Conservation (phyloP, 2,329 filamentous ascomycete genomes). For the Periconia digitata region DNA sequence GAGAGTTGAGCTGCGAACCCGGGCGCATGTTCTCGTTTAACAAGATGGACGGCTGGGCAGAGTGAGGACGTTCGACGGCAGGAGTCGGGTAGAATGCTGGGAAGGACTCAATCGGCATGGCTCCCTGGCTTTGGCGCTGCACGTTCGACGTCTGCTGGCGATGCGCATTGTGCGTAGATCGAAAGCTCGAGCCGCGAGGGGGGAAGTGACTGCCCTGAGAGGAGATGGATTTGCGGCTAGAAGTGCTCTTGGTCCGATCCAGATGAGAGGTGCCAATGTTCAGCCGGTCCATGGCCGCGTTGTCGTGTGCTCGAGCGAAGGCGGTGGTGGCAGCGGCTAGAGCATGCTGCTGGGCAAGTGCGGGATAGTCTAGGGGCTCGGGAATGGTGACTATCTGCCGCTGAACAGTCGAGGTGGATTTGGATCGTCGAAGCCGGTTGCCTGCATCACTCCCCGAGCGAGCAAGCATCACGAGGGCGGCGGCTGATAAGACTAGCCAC, state of each 20-base stretch:
- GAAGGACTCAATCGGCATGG: conserved; percentile 21
- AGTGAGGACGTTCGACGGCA: conserved; percentile 13
- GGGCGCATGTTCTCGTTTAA: conserved; percentile 29
- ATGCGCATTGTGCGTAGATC: conserved; percentile 22
- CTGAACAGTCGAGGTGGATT: conserved; percentile 34
- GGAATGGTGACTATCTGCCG: conserved; percentile 17
- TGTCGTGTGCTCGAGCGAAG: conserved; percentile 34
- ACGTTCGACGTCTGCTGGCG: conserved; percentile 8
- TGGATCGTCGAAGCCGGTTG: conserved; percentile 40
- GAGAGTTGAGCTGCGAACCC: conserved; percentile 24
- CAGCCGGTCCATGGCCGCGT: conserved; percentile 16
- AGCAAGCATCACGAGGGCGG: conserved; percentile 32
- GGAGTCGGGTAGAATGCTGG: conserved; percentile 21
- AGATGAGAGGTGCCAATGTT: conserved; percentile 22
- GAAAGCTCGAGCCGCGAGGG: conserved; percentile 32
- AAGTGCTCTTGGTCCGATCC: conserved; percentile 34
- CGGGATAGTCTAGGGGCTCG: conserved; percentile 27
- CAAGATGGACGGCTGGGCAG: conserved; percentile 23
- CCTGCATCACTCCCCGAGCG: conserved; percentile 40
- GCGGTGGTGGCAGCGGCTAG: conserved; percentile 42
- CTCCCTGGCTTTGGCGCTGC: conserved; percentile 14
- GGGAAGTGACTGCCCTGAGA: conserved; percentile 43
- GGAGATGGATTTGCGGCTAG: conserved; percentile 34
- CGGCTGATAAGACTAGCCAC: conserved; percentile 18
- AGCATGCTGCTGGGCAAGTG: conserved; percentile 38